Evolutionary conservation across 257 asterid genomes (phyloP), one percentile per base, ranked within the genome.

Genomic region (Penstemon davidsonii): DNA sequence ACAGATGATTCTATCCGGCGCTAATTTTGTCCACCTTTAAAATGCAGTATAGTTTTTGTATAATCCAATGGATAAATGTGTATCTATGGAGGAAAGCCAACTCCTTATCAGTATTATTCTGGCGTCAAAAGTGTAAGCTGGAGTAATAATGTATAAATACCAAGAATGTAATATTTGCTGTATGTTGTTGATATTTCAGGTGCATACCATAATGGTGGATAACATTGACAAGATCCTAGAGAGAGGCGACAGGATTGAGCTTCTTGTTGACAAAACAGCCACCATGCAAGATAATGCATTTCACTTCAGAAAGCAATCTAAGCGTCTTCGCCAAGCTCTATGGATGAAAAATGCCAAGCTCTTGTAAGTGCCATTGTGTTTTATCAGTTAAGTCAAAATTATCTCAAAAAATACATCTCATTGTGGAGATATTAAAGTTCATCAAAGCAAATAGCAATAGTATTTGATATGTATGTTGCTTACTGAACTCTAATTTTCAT

Each of bases 321-420:
- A 94, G 84, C 96, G 91, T 60, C 97, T 94, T 40, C 91, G 86
- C 51, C 86, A 81, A 76, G 96, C 99, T 75, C 80, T 91, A 61
- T 94, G 99, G 99, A 88, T 91, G 96, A 94, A 94, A 86, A 94
- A 94, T 70, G 98, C 96, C 67, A 94, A 94, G 77, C 96, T 94
- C 64, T 62, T 91, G 99, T 94, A 80, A 91, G 97, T 83, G 41
- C 64, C 70, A 45, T 69, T 11, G 37, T 58, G 42, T 71, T 45
- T 10, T 51, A 60, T 60, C 36, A 52, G 54, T 72, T 6, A 19
- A 9, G 15, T 63, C 62, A 67, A 59, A 53, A 12, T 62, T 56
- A 64, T 69, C 60, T 66, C 13, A 38, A 25, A 63, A n/a, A 61
- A 4, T 37, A 9, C 57, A 41, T 0, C 4, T 10, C 9, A 37